A percentile compares a stretch with the other conserved stretches of the same genome.
Conservation (phyloP, 2,329 filamentous ascomycete genomes). For the Fusarium burgessii region DNA sequence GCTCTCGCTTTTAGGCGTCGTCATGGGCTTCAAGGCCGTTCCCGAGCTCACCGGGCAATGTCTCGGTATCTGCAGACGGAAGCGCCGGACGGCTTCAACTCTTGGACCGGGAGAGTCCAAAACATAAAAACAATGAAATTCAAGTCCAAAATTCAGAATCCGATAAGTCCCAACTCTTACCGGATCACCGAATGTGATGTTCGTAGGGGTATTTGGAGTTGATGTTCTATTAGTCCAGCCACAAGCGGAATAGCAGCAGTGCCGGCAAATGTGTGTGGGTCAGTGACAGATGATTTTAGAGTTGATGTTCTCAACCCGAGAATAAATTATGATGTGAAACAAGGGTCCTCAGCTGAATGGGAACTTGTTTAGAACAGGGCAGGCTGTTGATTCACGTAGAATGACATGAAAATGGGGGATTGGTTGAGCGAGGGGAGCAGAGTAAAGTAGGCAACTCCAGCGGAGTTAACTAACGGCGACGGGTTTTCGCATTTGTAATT, state of each 20-base stretch:
- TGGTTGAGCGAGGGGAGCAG: constrained; percentile 18
- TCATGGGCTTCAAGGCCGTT: constrained; percentile 29
- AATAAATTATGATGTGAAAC: constrained; percentile 3
- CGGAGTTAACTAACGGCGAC: constrained; percentile 39
- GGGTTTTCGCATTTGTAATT: constrained; percentile 39
- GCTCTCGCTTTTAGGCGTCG: constrained; percentile 16
- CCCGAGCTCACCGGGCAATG: constrained; percentile 40
- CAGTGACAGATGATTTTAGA: constrained; percentile 29
- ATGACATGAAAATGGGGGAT: constrained; percentile 23
- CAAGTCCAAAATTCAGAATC: constrained; percentile 4
- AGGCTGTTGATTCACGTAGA: constrained; percentile 16
- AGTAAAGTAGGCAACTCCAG: constrained; percentile 19
- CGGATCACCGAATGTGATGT: constrained; percentile 6
- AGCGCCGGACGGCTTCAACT: constrained; percentile 45
- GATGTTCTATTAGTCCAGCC: constrained; percentile 41
- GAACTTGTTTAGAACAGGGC: constrained; percentile 6
- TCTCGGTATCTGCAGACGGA: constrained; percentile 38
- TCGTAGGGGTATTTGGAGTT: constrained; percentile 29
- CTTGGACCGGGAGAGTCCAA: constrained; percentile 32
- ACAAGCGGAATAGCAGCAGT: constrained; percentile 39
- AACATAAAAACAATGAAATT: constrained; percentile 21
- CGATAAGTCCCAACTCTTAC: constrained; percentile 10
- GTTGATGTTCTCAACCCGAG: background rate
- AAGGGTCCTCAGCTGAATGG: constrained; percentile 7
- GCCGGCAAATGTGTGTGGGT: constrained; percentile 40